phyloP scores from a whole-genome alignment of 768 basidiomycete genomes.

The Russula brevipes region DNA sequence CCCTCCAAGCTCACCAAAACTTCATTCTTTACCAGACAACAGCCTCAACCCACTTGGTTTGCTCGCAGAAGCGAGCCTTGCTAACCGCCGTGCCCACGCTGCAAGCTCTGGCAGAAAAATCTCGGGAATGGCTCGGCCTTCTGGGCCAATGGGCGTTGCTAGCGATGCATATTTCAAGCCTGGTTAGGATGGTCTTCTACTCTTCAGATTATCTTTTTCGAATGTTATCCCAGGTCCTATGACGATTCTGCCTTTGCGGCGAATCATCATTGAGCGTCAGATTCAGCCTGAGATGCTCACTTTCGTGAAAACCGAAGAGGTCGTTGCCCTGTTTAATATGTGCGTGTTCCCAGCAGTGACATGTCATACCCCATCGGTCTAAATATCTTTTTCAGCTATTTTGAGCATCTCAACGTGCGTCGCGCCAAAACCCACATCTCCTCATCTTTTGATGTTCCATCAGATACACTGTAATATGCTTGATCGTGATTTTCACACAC shows the following conservation, averaged over 20 bases:
- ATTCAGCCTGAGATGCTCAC: slow-evolving; percentile 91
- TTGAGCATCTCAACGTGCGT: slow-evolving; percentile 69
- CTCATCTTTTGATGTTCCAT: background rate
- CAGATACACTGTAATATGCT: slow-evolving; percentile 79
- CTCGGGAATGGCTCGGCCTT: slow-evolving; percentile 22
- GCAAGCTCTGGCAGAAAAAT: slow-evolving; percentile 22
- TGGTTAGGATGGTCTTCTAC: slow-evolving; percentile 36
- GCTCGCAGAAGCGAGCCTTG: slow-evolving; percentile 83
- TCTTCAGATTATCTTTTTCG: slow-evolving; percentile 6
- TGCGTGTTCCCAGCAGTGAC: slow-evolving; percentile 37
- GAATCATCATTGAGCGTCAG: slow-evolving; percentile 82
- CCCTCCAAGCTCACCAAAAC: slow-evolving; percentile 66
- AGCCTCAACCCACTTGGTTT: slow-evolving; percentile 88
- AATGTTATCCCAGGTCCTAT: slow-evolving; percentile 58
- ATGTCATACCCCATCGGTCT: slow-evolving; percentile 13
- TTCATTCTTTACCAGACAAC: slow-evolving; percentile 90
- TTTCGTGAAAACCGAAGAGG: slow-evolving; percentile 84
- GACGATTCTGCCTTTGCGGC: slow-evolving; percentile 77
- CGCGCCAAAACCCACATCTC: background rate
- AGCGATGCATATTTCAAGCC: slow-evolving; percentile 91
- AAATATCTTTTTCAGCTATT: slow-evolving; percentile 47
- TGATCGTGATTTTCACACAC: slow-evolving; percentile 88
- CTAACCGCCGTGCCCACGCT: slow-evolving; percentile 60
- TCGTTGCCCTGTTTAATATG: slow-evolving; percentile 89
- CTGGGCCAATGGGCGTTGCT: slow-evolving; percentile 63